Base-by-base conservation (phyloP, 2,329 filamentous ascomycete genomes). In the Cytospora schulzeri region DNA sequence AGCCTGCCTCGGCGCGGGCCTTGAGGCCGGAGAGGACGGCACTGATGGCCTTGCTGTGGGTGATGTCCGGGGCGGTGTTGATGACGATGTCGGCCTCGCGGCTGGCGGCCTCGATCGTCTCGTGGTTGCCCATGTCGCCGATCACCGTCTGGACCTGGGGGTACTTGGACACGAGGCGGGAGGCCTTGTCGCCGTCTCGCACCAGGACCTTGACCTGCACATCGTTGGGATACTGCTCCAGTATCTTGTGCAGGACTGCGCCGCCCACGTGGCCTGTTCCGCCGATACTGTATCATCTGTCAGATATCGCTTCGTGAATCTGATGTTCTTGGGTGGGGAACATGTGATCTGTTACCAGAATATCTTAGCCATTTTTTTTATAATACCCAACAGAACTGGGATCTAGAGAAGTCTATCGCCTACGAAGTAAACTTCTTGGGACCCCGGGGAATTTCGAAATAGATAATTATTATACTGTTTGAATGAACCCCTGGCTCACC, bases 261-360 rank as follows among this genome's bases (percentile, higher is more conserved):
- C 68, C 68, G n/a, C 68, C 68, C 14, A 70, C 56, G 52, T 70
- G 68, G 59, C 68, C 68, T 9, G 66, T 70, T 15, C 73, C 74
- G n/a, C 70, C 73, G 8, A 69, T 76, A 22, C 65, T 76, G 38
- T 63, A 69, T 24, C 66, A 74, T 15, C 9, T 50, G 59, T 62
- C 29, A 62, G 52, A 14, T 56, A 17, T 56, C 11, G 22, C 7
- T 26, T n/a, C 38, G 19, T n/a, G 33, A 24, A 38, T 15, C 15
- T 12, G 17, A 9, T 9, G 12, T 15, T n/a, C n/a, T n/a, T n/a
- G n/a, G n/a, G 26, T 45, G 12, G 2, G 45, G 45, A 12, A 24
- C 9, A n/a, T 50, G 35, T 28, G 19, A 2, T 28, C 6, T 48
- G 35, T 50, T 62, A 62, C 59, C 54, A 28, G 45, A 62, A 53